Percentiles rank a stretch among this genome's conserved stretches.
phyloP scores from a whole-genome alignment of 2,329 filamentous ascomycete species.

The Hirsutella rhossiliensis region DNA sequence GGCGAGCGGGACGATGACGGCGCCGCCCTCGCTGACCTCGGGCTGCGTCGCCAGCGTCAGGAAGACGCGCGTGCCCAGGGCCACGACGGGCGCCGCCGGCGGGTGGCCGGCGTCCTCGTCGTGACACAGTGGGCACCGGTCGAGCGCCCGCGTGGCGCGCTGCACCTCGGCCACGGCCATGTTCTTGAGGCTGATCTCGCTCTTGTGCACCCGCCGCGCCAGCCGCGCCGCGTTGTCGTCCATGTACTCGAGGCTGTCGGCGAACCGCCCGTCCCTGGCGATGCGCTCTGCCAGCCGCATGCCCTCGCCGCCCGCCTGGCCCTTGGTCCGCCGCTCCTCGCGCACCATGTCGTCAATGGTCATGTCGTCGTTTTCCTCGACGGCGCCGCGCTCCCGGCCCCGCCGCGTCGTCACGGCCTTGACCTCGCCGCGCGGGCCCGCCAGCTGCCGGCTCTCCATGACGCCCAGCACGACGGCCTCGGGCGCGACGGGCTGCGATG shows the following conservation, averaged over 20 bases:
- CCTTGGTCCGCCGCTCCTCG: slow-evolving; percentile 78
- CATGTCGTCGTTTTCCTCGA: slow-evolving; percentile 93
- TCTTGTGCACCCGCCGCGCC: slow-evolving; percentile 76
- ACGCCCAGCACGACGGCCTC: slow-evolving; percentile 61
- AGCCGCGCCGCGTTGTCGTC: slow-evolving; percentile 92
- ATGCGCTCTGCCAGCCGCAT: slow-evolving; percentile 81
- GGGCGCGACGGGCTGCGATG: slow-evolving; percentile 46
- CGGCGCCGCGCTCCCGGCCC: slow-evolving; percentile 70
- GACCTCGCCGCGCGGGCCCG: slow-evolving; percentile 61
- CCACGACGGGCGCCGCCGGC: slow-evolving; percentile 74
- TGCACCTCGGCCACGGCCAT: slow-evolving; percentile 80
- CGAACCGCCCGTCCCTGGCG: slow-evolving; percentile 82
- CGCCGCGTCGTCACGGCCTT: slow-evolving; percentile 68
- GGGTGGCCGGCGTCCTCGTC: slow-evolving; percentile 68
- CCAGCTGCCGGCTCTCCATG: slow-evolving; percentile 83
- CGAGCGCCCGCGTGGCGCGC: slow-evolving; percentile 75
- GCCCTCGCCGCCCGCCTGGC: slow-evolving; percentile 67
- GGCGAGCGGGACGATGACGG: slow-evolving; percentile 78
- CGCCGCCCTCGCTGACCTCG: slow-evolving; percentile 70
- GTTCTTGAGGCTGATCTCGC: slow-evolving; percentile 77
- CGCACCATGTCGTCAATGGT: slow-evolving; percentile 92
- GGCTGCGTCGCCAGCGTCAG: slow-evolving; percentile 84
- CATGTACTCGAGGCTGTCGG: slow-evolving; percentile 90
- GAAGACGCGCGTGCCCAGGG: slow-evolving; percentile 75
- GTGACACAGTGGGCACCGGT: slow-evolving; percentile 81